A percentile compares a stretch with the other conserved stretches of the same genome.
Conservation (phyloP, 1,284 basidiomycete species). For the Fomitopsis betulina region DNA sequence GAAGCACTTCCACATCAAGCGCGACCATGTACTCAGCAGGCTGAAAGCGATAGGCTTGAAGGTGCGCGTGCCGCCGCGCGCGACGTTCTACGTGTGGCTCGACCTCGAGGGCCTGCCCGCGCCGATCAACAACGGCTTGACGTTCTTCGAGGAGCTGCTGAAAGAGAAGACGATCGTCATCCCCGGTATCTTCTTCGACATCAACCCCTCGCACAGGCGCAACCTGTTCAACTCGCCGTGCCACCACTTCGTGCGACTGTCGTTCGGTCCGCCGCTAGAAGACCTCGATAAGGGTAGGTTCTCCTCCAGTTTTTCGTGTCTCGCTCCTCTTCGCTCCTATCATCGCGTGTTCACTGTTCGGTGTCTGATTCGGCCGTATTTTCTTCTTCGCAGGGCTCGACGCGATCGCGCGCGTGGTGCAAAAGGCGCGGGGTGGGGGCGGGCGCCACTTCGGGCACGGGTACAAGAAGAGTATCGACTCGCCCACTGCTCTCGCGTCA, state of each 20-base stretch:
- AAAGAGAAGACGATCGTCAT: constrained; percentile 90
- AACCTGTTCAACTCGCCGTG: constrained; percentile 90
- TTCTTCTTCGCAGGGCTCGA: constrained; percentile 55
- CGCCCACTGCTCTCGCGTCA: constrained; percentile 3
- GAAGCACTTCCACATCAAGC: constrained; percentile 86
- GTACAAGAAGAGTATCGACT: constrained; percentile 60
- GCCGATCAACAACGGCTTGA: constrained; percentile 88
- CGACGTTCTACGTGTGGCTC: constrained; percentile 92
- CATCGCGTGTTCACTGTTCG: not conserved
- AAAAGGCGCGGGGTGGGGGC: constrained; percentile 56
- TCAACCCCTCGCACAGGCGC: constrained; percentile 79
- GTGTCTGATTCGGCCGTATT: not conserved
- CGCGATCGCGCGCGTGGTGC: constrained; percentile 78
- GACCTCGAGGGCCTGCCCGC: constrained; percentile 73
- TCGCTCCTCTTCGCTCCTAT: not conserved
- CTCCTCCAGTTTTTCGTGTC: not conserved
- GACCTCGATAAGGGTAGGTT: constrained; percentile 74
- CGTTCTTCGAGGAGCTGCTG: constrained; percentile 92
- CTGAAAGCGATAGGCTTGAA: constrained; percentile 75
- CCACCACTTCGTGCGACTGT: constrained; percentile 83
- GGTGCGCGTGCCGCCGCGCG: constrained; percentile 69
- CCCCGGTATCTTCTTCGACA: constrained; percentile 89
- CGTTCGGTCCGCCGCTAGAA: constrained; percentile 83
- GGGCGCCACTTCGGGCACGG: constrained; percentile 57
- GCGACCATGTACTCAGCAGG: constrained; percentile 85